phyloP scores from a whole-genome alignment of 768 basidiomycete genomes.

The Gymnopilus junonius region DNA sequence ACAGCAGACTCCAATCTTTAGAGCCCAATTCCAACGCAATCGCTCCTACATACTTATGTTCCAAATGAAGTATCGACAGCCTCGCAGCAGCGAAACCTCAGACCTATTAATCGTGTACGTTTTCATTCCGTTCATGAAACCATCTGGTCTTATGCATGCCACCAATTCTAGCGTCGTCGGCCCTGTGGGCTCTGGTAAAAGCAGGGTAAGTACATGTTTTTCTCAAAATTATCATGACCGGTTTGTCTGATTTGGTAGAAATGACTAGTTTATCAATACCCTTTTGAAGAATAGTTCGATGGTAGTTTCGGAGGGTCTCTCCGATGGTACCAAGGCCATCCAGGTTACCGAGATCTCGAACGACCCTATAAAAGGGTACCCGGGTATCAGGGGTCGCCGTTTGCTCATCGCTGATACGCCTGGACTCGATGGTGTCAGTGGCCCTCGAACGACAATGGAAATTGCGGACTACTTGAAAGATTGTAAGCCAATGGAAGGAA shows the following conservation, averaged over 20 bases:
- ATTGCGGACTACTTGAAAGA: neutral
- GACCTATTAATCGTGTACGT: neutral
- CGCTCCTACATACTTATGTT: neutral
- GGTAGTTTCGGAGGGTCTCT: neutral
- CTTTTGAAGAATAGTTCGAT: neutral
- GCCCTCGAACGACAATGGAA: neutral
- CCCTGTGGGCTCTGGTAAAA: neutral
- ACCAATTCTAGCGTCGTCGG: neutral
- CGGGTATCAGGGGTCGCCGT: neutral
- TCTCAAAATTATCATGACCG: too few relatives aligned
- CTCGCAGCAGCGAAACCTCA: too few relatives aligned
- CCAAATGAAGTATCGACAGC: too few relatives aligned
- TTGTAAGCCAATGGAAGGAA: neutral
- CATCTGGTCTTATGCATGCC: neutral
- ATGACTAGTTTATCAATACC: neutral
- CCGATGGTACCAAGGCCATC: neutral
- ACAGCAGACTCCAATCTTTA: neutral
- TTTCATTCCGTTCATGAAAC: neutral
- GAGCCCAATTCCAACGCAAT: neutral
- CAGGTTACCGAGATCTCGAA: neutral
- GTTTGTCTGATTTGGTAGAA: too few relatives aligned
- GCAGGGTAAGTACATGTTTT: neutral
- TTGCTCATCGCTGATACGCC: neutral
- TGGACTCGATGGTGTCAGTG: neutral
- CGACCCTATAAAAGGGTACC: neutral